Evolutionary conservation across 2,329 filamentous ascomycete species (phyloP).

Genomic region (Sphaceloma murrayae): DNA sequence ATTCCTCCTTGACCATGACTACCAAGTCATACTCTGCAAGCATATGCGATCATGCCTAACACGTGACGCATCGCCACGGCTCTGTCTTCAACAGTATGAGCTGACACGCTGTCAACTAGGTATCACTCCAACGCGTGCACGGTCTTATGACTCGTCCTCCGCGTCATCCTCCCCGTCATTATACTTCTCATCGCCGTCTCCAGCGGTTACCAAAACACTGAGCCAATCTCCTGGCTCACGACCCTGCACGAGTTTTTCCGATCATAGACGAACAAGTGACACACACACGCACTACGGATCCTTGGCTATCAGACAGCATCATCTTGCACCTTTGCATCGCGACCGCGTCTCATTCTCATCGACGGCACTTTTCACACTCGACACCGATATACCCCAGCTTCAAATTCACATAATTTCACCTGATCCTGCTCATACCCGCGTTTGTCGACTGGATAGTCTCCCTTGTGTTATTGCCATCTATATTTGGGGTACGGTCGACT

Average conservation of each 20-base stretch:
- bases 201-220: background rate
- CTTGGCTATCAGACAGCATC: too few relatives aligned
- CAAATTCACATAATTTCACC: background rate
- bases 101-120: conserved; percentile 23
- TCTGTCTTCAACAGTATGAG: conserved; percentile 6
- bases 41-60: background rate
- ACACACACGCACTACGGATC: too few relatives aligned
- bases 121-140: conserved; percentile 33
- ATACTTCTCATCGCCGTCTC: conserved; percentile 22
- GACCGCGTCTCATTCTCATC: background rate
- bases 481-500: too few relatives aligned
- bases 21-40: background rate
- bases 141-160: conserved; percentile 33
- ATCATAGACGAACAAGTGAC: background rate
- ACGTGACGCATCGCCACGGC: conserved; percentile 4
- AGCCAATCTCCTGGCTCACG: background rate
- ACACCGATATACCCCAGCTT: conserved; percentile 15
- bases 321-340: too few relatives aligned
- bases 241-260: background rate
- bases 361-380: conserved; percentile 3
- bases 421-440: conserved; percentile 8
- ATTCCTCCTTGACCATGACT: background rate
- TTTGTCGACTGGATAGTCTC: background rate
- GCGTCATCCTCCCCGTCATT: conserved; percentile 24
- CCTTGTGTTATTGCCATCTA: too few relatives aligned